A percentile compares a stretch with the other conserved stretches of the same genome.
Conservation (phyloP, 2,329 filamentous ascomycete genomes). For the Diaporthe sp. region DNA sequence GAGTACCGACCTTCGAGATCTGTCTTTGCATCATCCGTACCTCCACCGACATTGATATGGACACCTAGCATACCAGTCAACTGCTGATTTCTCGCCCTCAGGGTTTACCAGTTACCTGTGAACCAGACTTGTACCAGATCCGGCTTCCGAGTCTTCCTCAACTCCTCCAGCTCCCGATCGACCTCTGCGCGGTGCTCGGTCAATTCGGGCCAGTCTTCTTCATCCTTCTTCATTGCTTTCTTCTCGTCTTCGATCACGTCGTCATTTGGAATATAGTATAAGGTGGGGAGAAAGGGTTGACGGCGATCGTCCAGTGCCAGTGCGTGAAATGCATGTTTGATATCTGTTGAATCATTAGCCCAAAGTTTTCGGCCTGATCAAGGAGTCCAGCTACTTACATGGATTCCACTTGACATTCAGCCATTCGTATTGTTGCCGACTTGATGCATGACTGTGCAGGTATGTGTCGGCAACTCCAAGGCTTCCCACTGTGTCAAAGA, state of each 20-base stretch:
- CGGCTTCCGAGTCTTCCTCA: background rate
- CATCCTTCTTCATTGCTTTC: background rate
- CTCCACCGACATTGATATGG: background rate
- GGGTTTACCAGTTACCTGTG: background rate
- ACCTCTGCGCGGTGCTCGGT: background rate
- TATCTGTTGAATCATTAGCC: background rate
- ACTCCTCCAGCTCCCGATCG: background rate
- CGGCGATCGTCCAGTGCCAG: background rate
- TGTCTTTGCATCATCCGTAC: background rate
- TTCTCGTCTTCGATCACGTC: background rate
- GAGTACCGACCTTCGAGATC: background rate
- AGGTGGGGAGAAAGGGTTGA: background rate
- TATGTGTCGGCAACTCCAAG: background rate
- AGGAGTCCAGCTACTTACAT: background rate
- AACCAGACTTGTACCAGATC: background rate
- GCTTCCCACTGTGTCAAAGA: background rate
- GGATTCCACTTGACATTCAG: background rate
- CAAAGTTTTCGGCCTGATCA: background rate
- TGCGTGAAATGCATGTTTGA: background rate
- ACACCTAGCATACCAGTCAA: background rate
- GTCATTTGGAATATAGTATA: background rate
- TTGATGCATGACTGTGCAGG: background rate
- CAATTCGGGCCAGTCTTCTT: background rate
- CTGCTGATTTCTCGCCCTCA: background rate
- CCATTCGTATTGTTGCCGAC: background rate